Conservation (phyloP, 345 rosid species). For the Corymbia maculata region DNA sequence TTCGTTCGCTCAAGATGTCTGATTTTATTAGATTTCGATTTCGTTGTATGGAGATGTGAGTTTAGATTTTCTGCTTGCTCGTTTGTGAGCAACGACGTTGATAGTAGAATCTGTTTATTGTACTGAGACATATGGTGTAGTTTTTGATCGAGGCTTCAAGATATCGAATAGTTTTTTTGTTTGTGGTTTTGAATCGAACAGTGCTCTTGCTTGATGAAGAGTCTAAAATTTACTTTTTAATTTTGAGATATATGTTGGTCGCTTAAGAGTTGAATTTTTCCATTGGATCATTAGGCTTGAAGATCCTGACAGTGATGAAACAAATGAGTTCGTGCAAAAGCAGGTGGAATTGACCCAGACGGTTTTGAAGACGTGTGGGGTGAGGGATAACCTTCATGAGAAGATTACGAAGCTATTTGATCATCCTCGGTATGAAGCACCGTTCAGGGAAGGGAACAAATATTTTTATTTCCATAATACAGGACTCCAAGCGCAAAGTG, state of each 20-base stretch:
- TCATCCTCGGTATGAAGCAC: constrained; percentile 73
- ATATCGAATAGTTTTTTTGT: background rate
- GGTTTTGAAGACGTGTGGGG: constrained; percentile 48
- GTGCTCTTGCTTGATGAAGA: background rate
- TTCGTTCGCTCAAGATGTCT: background rate
- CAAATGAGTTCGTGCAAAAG: constrained; percentile 58
- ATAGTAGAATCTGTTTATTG: background rate
- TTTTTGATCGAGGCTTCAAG: no score
- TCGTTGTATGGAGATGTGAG: background rate
- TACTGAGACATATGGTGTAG: background rate
- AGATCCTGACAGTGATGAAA: constrained; percentile 82
- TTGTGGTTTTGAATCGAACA: background rate
- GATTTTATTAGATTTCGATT: background rate
- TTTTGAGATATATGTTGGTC: background rate
- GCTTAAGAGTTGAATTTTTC: background rate
- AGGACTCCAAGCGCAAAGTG: constrained; percentile 81
- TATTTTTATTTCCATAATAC: constrained; percentile 80
- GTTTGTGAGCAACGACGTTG: background rate
- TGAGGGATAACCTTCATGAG: constrained; percentile 47
- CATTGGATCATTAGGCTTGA: constrained; percentile 52
- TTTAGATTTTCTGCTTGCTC: background rate
- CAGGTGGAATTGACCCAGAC: constrained; percentile 62
- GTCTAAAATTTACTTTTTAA: background rate
- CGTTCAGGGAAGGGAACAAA: constrained; percentile 52
- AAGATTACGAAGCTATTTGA: constrained; percentile 57